A percentile compares a stretch with the other conserved stretches of the same genome.
Conservation (phyloP, 495 filamentous ascomycete genomes). For the Cercophora samala region DNA sequence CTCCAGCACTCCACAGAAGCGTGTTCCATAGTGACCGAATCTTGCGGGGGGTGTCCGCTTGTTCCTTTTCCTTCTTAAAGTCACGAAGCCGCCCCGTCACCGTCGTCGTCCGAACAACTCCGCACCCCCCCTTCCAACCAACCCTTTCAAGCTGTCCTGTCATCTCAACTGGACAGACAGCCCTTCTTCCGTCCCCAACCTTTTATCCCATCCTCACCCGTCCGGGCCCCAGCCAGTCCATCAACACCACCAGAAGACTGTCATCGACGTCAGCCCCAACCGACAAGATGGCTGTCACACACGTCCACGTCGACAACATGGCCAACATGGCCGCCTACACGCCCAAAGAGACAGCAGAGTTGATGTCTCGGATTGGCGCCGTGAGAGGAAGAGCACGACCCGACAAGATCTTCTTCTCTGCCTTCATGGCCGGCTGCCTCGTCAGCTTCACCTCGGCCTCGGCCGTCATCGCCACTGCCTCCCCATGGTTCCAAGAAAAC, state of each 20-base stretch:
- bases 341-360: slow-evolving; percentile 45
- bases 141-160: neutral
- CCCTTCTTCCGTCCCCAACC: neutral
- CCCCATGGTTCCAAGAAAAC: slow-evolving; percentile 60
- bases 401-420: slow-evolving; percentile 55
- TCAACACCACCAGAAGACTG: neutral
- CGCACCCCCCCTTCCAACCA: neutral
- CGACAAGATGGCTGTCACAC: slow-evolving; percentile 14
- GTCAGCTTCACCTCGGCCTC: slow-evolving; percentile 55
- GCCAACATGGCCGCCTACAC: slow-evolving; percentile 35
- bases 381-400: slow-evolving; percentile 52
- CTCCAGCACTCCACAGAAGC: neutral
- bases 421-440: slow-evolving; percentile 51
- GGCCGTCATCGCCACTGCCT: slow-evolving; percentile 48
- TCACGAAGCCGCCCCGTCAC: neutral
- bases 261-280: neutral
- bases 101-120: neutral
- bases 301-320: slow-evolving; percentile 12
- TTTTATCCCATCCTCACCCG: neutral
- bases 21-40: neutral
- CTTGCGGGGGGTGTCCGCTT: neutral
- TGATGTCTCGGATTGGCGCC: slow-evolving; percentile 44
- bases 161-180: neutral
- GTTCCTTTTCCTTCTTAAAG: neutral
- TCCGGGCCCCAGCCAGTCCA: neutral